phyloP scores from a whole-genome alignment of 257 asterid species.

The Handroanthus guayacan region DNA sequence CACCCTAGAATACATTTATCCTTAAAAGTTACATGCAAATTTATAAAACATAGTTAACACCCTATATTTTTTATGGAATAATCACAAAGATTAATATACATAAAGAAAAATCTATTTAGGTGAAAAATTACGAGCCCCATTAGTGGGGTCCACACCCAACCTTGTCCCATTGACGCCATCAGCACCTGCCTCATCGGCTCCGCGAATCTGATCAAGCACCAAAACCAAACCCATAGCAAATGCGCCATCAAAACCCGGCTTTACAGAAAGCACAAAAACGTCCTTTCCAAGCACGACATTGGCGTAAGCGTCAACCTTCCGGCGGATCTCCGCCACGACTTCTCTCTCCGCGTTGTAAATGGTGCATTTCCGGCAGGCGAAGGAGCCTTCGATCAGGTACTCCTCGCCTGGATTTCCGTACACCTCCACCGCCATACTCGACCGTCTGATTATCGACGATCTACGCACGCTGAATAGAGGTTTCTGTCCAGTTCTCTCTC shows the following conservation, averaged over 20 bases:
- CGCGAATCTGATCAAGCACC: conserved; percentile 66
- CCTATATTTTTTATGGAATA: too few species aligned
- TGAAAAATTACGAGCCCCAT: conserved; percentile 25
- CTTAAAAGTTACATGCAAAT: too few species aligned
- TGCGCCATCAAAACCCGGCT: conserved; percentile 70
- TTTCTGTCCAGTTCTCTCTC: conserved; percentile 60
- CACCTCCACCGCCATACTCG: conserved; percentile 50
- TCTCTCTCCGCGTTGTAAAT: conserved; percentile 45
- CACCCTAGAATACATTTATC: too few species aligned
- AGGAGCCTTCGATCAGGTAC: conserved; percentile 73
- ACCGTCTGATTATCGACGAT: conserved; percentile 54
- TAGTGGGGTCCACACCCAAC: conserved; percentile 39
- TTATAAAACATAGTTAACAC: too few species aligned
- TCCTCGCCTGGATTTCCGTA: conserved; percentile 49
- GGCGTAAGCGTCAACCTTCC: conserved; percentile 63
- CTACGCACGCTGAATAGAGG: conserved; percentile 58
- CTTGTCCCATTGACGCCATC: background rate
- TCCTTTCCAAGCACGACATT: conserved; percentile 74
- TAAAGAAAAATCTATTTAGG: conserved; percentile 1
- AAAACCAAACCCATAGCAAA: conserved; percentile 80
- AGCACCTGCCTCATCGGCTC: conserved; percentile 30
- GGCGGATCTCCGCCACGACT: conserved; percentile 73
- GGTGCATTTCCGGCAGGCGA: conserved; percentile 60
- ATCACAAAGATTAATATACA: background rate
- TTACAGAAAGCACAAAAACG: conserved; percentile 54